phyloP scores from a whole-genome alignment of 129 eudicot species.

The Arctium lappa region DNA sequence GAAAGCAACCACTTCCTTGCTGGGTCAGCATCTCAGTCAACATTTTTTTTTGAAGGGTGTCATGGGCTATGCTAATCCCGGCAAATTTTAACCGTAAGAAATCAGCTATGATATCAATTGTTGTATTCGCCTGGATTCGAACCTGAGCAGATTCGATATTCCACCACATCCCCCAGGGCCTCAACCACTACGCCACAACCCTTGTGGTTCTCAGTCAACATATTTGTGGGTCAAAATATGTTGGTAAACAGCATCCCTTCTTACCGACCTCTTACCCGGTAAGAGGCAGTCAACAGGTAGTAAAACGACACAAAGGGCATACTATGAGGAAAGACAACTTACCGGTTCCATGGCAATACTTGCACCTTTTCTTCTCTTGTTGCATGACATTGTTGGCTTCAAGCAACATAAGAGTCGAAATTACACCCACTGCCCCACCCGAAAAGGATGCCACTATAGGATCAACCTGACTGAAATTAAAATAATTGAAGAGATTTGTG shows the following conservation, averaged over 20 bases:
- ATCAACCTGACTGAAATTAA: slow-evolving; percentile 78
- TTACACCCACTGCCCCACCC: slow-evolving; percentile 97
- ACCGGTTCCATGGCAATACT: slow-evolving; percentile 97
- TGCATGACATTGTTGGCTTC: slow-evolving; percentile 86
- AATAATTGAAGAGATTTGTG: background rate
- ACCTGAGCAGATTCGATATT: no score
- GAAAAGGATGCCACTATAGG: slow-evolving; percentile 98
- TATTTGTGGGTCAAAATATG: background rate
- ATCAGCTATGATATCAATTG: no score
- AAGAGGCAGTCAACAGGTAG: background rate
- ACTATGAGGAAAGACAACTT: slow-evolving; percentile 3
- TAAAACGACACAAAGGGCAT: background rate
- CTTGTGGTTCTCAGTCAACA: no score
- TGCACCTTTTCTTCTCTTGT: slow-evolving; percentile 97
- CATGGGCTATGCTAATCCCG: no score
- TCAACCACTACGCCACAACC: no score
- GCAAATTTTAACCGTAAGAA: no score
- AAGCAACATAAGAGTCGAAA: slow-evolving; percentile 87
- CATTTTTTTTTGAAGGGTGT: no score
- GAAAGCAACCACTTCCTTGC: no score
- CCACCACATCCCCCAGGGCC: no score
- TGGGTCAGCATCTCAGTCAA: no score
- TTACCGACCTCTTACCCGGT: background rate
- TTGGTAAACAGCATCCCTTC: background rate
- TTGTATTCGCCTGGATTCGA: no score